A percentile compares a stretch with the other conserved stretches of the same genome.
Evolutionary conservation across 768 basidiomycete genomes (phyloP).

Genomic region (Clathrus columnatus): DNA sequence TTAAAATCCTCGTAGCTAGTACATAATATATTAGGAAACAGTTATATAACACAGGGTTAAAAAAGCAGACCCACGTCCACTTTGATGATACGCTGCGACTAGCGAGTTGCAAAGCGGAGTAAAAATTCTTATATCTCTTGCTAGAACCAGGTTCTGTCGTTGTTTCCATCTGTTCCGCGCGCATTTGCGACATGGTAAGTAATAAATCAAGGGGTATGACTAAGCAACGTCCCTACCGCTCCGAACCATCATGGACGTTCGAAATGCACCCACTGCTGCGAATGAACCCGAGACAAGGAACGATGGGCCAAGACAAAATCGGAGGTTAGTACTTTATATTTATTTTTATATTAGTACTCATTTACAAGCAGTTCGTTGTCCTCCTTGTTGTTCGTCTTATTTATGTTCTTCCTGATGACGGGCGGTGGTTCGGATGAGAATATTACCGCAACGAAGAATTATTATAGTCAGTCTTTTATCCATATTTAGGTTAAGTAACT

Average conservation of each 20-base stretch:
- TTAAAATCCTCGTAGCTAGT: slow-evolving; percentile 27
- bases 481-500: slow-evolving; percentile 24
- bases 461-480: slow-evolving; percentile 1
- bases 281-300: slow-evolving; percentile 18
- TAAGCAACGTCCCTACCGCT: not conserved
- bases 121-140: slow-evolving; percentile 48
- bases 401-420: slow-evolving; percentile 73
- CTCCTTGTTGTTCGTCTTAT: slow-evolving; percentile 63
- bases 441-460: not conserved
- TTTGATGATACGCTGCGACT: slow-evolving; percentile 47
- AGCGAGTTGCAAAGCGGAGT: slow-evolving; percentile 47
- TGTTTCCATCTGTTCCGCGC: not conserved
- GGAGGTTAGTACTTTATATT: not conserved
- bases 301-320: slow-evolving; percentile 10
- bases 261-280: slow-evolving; percentile 14
- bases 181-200: not conserved
- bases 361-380: slow-evolving; percentile 55
- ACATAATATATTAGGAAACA: not conserved
- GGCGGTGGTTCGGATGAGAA: slow-evolving; percentile 52
- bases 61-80: slow-evolving; percentile 40
- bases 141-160: slow-evolving; percentile 25
- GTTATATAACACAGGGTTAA: not conserved
- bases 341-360: not conserved
- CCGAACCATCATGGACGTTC: slow-evolving; percentile 1
- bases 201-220: not conserved